Evolutionary conservation across 371 early-diverging fungal genomes (phyloP).

Genomic region (Fennellomyces sp.): DNA sequence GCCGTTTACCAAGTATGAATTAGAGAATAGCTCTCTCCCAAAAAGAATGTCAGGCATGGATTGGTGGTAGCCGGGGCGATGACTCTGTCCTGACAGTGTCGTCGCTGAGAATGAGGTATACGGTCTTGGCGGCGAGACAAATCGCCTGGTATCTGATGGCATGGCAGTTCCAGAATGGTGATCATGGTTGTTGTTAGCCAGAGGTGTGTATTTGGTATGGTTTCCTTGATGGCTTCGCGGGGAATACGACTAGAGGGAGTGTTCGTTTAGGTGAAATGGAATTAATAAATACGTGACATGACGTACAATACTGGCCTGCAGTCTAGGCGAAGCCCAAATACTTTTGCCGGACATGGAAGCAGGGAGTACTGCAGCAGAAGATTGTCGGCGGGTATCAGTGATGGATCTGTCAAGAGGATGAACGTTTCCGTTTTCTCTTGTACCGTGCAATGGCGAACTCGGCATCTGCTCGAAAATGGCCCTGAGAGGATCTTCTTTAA

Average conservation of each 20-base stretch:
- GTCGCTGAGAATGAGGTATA: constrained; percentile 19
- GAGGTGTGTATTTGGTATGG: neutral
- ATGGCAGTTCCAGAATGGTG: too few relatives aligned
- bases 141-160: neutral
- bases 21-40: constrained; percentile 4
- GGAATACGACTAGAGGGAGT: constrained; percentile 5
- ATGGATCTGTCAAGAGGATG: neutral
- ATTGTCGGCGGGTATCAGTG: constrained; percentile 2
- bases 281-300: neutral
- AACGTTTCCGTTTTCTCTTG: neutral
- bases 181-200: neutral
- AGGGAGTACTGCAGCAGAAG: constrained; percentile 8
- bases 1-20: neutral
- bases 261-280: too few relatives aligned
- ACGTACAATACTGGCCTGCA: constrained; percentile 16
- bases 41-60: constrained; percentile 14
- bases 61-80: constrained; percentile 10
- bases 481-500: constrained; percentile 17
- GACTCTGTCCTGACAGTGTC: constrained; percentile 1
- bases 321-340: constrained; percentile 16
- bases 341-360: constrained; percentile 8
- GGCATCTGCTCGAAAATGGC: constrained; percentile 24
- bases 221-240: constrained; percentile 13
- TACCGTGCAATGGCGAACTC: constrained; percentile 6
- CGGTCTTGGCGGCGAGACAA: constrained; percentile 5